Conservation (phyloP, 352 stramenopile genomes). For the Globisporangium lucens region DNA sequence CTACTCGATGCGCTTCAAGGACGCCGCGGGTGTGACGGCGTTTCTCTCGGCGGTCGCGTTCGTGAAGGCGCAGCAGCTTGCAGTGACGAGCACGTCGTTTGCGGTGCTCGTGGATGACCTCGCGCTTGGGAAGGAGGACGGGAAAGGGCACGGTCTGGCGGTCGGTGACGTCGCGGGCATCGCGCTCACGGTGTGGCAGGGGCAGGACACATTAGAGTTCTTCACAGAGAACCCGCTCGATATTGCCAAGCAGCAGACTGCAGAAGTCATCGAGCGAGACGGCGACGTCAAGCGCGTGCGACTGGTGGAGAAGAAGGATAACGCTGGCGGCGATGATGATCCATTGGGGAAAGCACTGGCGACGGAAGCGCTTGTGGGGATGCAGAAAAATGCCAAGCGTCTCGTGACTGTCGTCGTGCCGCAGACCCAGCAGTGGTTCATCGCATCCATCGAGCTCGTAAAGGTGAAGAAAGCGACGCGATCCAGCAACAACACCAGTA, state of each 20-base stretch:
- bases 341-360: conserved; percentile 35
- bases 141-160: conserved; percentile 24
- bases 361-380: conserved; percentile 45
- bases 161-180: conserved; percentile 51
- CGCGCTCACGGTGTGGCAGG: conserved; percentile 52
- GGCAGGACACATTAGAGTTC: conserved; percentile 23
- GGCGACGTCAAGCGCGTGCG: conserved; percentile 50
- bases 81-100: conserved; percentile 14
- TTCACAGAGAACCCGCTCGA: conserved; percentile 60
- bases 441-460: conserved; percentile 65
- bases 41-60: conserved; percentile 57
- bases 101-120: conserved; percentile 46
- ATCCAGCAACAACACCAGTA: conserved; percentile 11
- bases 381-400: conserved; percentile 59
- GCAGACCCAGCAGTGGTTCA: conserved; percentile 49
- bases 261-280: conserved; percentile 22
- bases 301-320: conserved; percentile 23
- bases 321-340: conserved; percentile 15
- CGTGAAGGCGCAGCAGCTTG: conserved; percentile 52
- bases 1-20: conserved; percentile 78
- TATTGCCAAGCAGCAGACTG: conserved; percentile 25
- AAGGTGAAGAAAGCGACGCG: conserved; percentile 71
- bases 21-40: conserved; percentile 25
- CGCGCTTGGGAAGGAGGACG: conserved; percentile 40
- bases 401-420: conserved; percentile 54